phyloP scores from a whole-genome alignment of 2,329 filamentous ascomycete genomes.

The Calonectria hawksworthii region DNA sequence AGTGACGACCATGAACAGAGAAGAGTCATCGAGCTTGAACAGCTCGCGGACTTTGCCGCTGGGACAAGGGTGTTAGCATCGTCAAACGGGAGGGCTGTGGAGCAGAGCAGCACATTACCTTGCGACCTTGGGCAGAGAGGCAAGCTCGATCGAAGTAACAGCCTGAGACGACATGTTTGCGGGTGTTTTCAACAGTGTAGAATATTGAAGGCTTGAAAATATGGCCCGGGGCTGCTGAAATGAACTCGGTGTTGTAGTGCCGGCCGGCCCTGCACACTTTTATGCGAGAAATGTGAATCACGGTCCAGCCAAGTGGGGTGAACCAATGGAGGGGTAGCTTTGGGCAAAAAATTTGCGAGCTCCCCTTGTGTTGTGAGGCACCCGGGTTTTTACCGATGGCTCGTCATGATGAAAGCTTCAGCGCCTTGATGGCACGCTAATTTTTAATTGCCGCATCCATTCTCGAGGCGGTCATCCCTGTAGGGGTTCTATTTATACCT shows the following conservation, averaged over 20 bases:
- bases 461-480: not conserved
- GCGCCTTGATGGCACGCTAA: not conserved
- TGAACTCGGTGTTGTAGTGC: not conserved
- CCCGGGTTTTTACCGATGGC: not conserved
- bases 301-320: not conserved
- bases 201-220: not conserved
- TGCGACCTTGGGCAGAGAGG: not conserved
- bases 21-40: conserved; percentile 78
- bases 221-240: not conserved
- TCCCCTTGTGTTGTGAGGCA: not conserved
- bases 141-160: not conserved
- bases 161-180: not conserved
- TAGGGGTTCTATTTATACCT: not conserved
- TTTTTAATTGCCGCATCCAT: not conserved
- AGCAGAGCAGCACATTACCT: not conserved
- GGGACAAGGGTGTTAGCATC: conserved; percentile 1
- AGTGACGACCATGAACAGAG: conserved; percentile 85
- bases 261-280: not conserved
- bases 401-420: not conserved
- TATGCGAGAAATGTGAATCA: conserved; percentile 12
- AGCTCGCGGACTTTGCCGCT: conserved; percentile 83
- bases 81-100: no score
- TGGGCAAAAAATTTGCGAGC: not conserved
- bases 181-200: not conserved
- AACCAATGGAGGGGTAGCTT: conserved; percentile 1